These are phyloP conservation scores for barley (Hordeum vulgare) DNA, from an alignment of 176 grass and related monocot genomes.

Conservation along the genomic window DNA sequence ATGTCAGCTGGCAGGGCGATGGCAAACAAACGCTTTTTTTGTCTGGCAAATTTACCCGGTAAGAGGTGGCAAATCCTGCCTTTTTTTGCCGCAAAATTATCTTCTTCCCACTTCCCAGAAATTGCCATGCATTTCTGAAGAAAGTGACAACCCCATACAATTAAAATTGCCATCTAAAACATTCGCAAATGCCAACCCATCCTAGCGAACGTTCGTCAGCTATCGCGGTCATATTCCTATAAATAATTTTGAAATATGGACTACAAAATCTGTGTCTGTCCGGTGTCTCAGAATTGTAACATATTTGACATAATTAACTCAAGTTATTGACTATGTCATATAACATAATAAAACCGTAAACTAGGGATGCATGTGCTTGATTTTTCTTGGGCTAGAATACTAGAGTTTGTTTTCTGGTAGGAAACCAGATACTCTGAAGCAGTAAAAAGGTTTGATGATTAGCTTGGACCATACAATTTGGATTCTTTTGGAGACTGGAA, in stretches of 20 bases:
- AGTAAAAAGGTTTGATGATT: constrained; percentile 61
- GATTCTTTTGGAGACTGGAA: constrained; percentile 65
- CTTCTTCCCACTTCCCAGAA: no score
- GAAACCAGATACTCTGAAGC: constrained; percentile 77
- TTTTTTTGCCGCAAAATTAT: no score
- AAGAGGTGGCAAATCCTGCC: no score
- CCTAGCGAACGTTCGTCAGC: no score
- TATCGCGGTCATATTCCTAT: not conserved
- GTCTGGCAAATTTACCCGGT: no score
- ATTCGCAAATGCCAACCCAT: no score
- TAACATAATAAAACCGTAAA: not conserved
- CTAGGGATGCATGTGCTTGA: not conserved
- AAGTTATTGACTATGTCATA: not conserved
- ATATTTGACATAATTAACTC: not conserved
- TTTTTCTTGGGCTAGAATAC: not conserved
- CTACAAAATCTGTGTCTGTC: not conserved
- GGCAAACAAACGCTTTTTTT: no score
- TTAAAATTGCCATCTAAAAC: no score
- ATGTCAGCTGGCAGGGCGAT: no score
- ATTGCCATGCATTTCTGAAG: no score
- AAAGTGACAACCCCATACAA: no score
- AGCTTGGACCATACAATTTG: constrained; percentile 77
- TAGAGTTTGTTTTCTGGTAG: constrained; percentile 55
- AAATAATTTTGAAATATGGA: not conserved
- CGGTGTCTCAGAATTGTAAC: not conserved